Evolutionary conservation across 192 early-diverging fungal genomes (phyloP), one percentile per base, ranked within the genome.

Genomic region (Coemansia sp.): DNA sequence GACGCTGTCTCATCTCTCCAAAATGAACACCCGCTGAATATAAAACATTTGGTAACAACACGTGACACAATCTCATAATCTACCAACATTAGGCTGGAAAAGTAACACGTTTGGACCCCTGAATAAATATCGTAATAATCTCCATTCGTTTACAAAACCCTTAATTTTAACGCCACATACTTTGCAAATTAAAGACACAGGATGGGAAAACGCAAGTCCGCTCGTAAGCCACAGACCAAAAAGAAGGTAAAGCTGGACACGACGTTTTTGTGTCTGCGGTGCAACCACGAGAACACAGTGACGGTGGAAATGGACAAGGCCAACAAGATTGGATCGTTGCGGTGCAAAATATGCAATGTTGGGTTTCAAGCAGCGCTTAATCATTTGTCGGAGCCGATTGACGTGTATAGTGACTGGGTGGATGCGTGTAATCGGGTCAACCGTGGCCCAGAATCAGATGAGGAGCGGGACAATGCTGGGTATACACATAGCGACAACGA

Each of bases 341-440:
- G 75, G 54, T 97, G 95, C 79, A 85, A 88, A 48, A 80, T 90
- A 32, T 97, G 95, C 64, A 85, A 84, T 22, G 88, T 90, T 5
- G 72, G 75, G 48, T 94, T 85, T 73, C 88, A 93, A 60, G 84
- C 89, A 11, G 74, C 78, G 5, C 89, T 93, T 60, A 91, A 86
- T 65, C 59, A 65, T 41, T 76, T 97, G 9, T 85, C 84, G 57
- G 89, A 90, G 43, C 84, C 92, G 5, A 87, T 94, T 12, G 95
- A 97, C 73, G 91, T 97, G 9, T 97, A 97, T 60, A 84, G 84
- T 25, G 91, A 89, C 35, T 97, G 94, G 94, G 84, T 97, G 25
- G 95, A 97, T 77, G 86, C 90, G 1, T 88, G 86, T 62, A 91
- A 93, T 56, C 82, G 86, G 41, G 84, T 83, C 35, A 55, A 62